phyloP scores from a whole-genome alignment of 768 basidiomycete species.

The Agrocybe pediades region DNA sequence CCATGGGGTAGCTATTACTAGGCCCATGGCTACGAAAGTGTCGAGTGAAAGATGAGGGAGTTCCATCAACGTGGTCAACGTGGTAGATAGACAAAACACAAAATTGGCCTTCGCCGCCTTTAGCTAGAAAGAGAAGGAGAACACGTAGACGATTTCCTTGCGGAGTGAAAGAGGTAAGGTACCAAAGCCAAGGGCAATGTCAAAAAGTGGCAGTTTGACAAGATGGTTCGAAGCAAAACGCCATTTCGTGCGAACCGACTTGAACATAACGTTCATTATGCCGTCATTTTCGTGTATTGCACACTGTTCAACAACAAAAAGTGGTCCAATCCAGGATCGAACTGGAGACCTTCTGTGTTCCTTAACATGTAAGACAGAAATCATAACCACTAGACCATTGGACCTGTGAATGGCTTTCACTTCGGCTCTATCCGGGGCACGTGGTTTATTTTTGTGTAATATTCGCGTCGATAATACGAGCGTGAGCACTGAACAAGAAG shows the following conservation, averaged over 20 bases:
- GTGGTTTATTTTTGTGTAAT: no score
- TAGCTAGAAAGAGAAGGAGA: neutral
- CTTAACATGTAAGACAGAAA: conserved; percentile 42
- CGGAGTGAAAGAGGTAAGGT: neutral
- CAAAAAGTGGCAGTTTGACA: conserved; percentile 2
- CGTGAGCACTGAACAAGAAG: no score
- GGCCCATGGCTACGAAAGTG: conserved; percentile 19
- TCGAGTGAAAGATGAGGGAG: conserved; percentile 24
- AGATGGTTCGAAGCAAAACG: neutral
- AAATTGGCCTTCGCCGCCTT: neutral
- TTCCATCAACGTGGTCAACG: conserved; percentile 3
- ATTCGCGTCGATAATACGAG: no score
- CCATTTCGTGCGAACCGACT: neutral
- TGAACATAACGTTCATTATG: neutral
- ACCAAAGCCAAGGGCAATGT: conserved; percentile 1
- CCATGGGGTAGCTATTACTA: conserved; percentile 28
- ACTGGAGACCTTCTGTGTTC: conserved; percentile 41
- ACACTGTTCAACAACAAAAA: conserved; percentile 14
- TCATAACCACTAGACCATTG: conserved; percentile 65
- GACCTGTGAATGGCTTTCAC: no score
- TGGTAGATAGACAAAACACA: neutral
- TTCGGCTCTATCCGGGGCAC: no score
- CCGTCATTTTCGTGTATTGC: no score
- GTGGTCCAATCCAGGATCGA: conserved; percentile 53
- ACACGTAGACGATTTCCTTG: conserved; percentile 13